These are phyloP conservation scores for Aurantiochytrium sp. DNA, from an alignment of 108 stramenopile species.

Conservation along the genomic window DNA sequence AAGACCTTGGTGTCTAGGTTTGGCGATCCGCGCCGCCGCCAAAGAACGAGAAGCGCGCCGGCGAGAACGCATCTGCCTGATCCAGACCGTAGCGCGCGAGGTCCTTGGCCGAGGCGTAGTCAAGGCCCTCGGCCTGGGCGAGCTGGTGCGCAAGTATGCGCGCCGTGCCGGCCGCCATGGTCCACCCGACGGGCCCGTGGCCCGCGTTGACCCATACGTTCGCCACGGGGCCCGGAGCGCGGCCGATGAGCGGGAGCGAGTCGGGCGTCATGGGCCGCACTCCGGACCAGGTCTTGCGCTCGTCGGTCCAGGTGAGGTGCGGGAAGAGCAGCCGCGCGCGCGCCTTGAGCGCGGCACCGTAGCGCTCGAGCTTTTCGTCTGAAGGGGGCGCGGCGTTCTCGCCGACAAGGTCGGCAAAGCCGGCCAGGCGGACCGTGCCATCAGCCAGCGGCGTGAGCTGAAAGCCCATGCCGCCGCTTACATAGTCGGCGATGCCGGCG, in stretches of 20 bases:
- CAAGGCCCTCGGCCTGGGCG: neutral
- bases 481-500: neutral
- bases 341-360: neutral
- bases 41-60: neutral
- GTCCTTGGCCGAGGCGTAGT: neutral
- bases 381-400: neutral
- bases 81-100: neutral
- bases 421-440: neutral
- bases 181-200: neutral
- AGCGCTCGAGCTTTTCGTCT: neutral
- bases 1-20: no score
- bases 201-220: conserved; percentile 23
- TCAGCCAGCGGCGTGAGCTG: neutral
- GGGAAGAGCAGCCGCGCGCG: conserved; percentile 1
- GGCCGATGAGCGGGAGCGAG: neutral
- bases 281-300: neutral
- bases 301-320: neutral
- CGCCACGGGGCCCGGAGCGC: neutral
- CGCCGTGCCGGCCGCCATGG: neutral
- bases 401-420: neutral
- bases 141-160: neutral
- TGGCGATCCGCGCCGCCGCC: no score
- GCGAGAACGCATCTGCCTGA: neutral
- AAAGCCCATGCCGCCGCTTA: neutral
- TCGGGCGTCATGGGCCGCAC: neutral